phyloP scores from a whole-genome alignment of 2,329 filamentous ascomycete genomes.

The Pyrenochaeta sp. region DNA sequence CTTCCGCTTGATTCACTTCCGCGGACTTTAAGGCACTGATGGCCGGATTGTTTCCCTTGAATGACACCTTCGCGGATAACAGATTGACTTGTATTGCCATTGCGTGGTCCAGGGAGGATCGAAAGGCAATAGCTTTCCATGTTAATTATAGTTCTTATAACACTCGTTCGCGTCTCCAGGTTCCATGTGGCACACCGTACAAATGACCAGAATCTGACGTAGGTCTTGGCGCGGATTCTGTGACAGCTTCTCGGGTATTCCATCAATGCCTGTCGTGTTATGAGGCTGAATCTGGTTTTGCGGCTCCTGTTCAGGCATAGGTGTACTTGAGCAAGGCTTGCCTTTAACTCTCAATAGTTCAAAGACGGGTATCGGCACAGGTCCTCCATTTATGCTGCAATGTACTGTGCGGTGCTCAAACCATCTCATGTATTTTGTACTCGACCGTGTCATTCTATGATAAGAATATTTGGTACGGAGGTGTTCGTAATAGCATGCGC shows the following conservation, averaged over 20 bases:
- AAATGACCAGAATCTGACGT: background rate
- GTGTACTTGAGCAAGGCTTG: no score
- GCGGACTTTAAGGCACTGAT: background rate
- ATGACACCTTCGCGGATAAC: background rate
- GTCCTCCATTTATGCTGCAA: no score
- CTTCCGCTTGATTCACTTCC: background rate
- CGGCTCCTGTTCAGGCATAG: no score
- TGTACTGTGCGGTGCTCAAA: no score
- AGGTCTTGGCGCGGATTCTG: background rate
- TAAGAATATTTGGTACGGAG: no score
- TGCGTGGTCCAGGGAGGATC: background rate
- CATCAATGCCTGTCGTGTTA: no score
- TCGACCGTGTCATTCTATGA: no score
- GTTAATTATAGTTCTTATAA: background rate
- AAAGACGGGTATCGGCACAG: no score
- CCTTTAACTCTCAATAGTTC: no score
- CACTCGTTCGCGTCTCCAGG: background rate
- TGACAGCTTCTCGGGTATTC: background rate
- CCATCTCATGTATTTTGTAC: no score
- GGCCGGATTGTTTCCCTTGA: background rate
- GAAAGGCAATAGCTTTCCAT: background rate
- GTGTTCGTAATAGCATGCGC: no score
- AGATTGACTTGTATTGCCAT: slow-evolving; percentile 5
- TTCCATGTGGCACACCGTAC: background rate
- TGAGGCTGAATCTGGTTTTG: no score